Base-by-base conservation (phyloP, 768 basidiomycete genomes). In the Kwoniella bestiolae region DNA sequence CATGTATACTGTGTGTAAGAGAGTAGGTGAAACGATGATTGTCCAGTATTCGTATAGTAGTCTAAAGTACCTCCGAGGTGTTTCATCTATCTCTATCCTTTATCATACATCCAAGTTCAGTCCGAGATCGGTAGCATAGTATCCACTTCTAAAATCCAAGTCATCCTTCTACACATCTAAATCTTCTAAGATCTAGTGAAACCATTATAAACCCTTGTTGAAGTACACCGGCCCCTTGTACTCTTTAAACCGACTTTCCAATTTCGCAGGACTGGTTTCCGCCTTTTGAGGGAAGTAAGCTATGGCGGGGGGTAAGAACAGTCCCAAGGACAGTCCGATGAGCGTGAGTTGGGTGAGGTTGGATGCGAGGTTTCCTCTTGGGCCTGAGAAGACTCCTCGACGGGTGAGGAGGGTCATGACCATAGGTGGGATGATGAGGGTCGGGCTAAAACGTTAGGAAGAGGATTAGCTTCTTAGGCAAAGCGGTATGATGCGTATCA, bases 251-350 rank as follows among this genome's bases (percentile, higher is more conserved):
- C 70, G n/a, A 46, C 69, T 60, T 58, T 83, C 83, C 21, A 83
- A 72, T 70, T 80, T 80, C 51, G 77, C 70, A 11, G 80, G 77
- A 63, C 71, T 68, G 28, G 82, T 80, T 5, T 56, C 57, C 1
- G 79, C 83, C 11, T 79, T 68, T 62, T 82, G 81, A 3, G 83
- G 83, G 76, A 82, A 83, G 52, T 80, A 78, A 8, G 82, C 82
- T 65, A 83, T 82, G 1, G 82, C 79, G 2, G 82, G 82, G 1
- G 82, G 82, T 3, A 83, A 75, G 78, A 83, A 83, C 44, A 82
- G 60, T 31, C 80, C 80, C 4, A 83, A 76, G 1, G 80, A 81
- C 3, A 79, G 44, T 1, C 83, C 83, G 74, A 83, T 81, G 14
- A 77, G 65, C 1, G 77, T 72, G 7, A 83, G 69, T 49, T 82